Evolutionary conservation across 768 basidiomycete species (phyloP), one percentile per base, ranked within the genome.

Genomic region (Arthromyces matolae): DNA sequence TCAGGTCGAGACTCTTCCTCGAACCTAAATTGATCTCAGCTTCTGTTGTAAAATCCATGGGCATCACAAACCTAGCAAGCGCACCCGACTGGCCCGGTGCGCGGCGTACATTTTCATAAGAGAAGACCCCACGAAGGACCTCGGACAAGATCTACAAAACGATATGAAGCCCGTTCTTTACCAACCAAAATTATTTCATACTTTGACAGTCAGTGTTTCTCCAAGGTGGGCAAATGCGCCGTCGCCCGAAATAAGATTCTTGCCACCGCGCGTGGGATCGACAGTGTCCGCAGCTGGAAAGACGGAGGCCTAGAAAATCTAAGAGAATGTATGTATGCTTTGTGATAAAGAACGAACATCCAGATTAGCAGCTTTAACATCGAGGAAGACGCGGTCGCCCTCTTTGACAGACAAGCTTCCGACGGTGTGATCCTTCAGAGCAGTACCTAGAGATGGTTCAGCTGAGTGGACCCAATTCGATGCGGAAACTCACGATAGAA

Each of bases 51-150:
- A 23, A 34, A n/a, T n/a, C 3, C 9, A 51, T 19, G 12, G 14
- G 4, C 8, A 18, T 58, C 13, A 18, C 66, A 45, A 46, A 77
- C 79, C 82, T 71, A 47, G 76, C 75, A 25, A 92, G 76, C 10
- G 47, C 54, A 0, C 89, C 89, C 5, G 85, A 87, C 38, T 76
- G 71, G 1, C 82, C 83, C 1, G 85, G 86, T 3, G 80, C 86
- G 38, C 86, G 83, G 28, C 75, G 71, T 36, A 91, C 53, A 41
- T 80, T 80, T 20, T 75, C 66, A 34, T 78, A 71, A 28, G 72
- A 72, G 50, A 82, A 82, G 19, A 91, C 67, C 3, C 77, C 82
- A 16, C 80, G 80, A n/a, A 91, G 65, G 13, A 81, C 77, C 55
- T 84, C 76, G 19, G 71, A 68, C 52, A 86, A 67, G 45, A 83